Percentiles rank a stretch among this genome's conserved stretches.
phyloP scores from a whole-genome alignment of 345 rosid species.

The Kandelia obovata region DNA sequence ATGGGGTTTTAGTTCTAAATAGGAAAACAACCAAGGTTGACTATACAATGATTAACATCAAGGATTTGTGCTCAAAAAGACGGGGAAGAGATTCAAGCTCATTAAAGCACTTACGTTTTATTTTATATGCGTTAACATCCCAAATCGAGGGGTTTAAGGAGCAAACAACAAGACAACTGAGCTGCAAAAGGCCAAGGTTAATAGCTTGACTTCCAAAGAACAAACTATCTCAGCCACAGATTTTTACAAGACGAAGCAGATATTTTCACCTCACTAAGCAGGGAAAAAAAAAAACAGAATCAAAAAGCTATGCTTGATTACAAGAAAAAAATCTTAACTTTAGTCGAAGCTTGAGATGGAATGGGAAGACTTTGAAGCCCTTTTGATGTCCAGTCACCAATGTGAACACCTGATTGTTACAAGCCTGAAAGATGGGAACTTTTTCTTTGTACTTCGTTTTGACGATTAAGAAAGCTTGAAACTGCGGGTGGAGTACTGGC shows the following conservation, averaged over 20 bases:
- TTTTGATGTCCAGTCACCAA: neutral
- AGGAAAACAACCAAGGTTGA: neutral
- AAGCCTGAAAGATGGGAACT: neutral
- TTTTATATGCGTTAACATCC: neutral
- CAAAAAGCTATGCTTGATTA: neutral
- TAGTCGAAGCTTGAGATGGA: neutral
- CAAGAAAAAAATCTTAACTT: neutral
- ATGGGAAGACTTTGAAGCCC: neutral
- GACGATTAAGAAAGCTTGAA: neutral
- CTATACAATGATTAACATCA: neutral
- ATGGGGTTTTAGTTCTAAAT: neutral
- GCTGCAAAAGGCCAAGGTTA: too few relatives aligned
- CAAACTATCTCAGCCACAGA: neutral
- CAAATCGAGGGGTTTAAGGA: neutral
- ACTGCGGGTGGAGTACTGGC: neutral
- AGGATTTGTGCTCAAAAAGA: neutral
- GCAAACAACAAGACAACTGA: too few relatives aligned
- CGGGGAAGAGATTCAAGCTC: conserved; percentile 6
- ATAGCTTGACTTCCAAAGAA: neutral
- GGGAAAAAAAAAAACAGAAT: neutral
- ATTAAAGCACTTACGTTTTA: neutral
- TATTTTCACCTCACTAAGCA: neutral
- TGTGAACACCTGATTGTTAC: neutral
- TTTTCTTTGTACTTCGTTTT: neutral
- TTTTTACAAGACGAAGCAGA: neutral